Conservation (phyloP, 208 protist species). For the Balamuthia mandrillaris region DNA sequence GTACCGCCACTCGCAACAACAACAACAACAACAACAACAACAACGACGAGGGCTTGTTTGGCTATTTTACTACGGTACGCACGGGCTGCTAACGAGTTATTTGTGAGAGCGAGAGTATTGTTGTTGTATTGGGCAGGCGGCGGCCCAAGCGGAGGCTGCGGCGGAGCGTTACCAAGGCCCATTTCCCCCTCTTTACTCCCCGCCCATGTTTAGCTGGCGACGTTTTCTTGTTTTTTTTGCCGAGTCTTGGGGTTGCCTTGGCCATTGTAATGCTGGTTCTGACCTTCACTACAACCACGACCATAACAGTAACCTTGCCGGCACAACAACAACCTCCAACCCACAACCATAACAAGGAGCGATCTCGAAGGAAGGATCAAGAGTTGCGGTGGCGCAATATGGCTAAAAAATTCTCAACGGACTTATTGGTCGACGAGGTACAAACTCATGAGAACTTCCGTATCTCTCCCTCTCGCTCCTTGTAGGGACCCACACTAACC, state of each 20-base stretch:
- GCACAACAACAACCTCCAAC: no score
- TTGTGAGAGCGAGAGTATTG: background rate
- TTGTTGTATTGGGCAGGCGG: no score
- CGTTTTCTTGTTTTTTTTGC: background rate
- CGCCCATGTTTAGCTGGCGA: background rate
- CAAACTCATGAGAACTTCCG: background rate
- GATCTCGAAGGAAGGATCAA: background rate
- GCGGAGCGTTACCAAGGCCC: background rate
- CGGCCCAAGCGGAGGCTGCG: no score
- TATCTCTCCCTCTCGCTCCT: background rate
- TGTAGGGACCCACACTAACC: background rate
- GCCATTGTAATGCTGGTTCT: no score
- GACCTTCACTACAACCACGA: no score
- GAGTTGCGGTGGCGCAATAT: background rate
- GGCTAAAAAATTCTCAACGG: background rate
- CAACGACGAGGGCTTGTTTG: no score
- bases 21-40: no score
- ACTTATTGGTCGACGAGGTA: background rate
- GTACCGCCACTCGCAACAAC: no score
- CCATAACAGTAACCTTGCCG: no score
- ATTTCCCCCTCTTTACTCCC: background rate
- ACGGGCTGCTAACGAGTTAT: no score
- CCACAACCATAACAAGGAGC: no score
- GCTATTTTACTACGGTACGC: background rate
- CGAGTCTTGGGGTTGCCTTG: no score